These are phyloP conservation scores for Chionographis japonica DNA, from an alignment of 106 monocot species.

Conservation along the genomic window DNA sequence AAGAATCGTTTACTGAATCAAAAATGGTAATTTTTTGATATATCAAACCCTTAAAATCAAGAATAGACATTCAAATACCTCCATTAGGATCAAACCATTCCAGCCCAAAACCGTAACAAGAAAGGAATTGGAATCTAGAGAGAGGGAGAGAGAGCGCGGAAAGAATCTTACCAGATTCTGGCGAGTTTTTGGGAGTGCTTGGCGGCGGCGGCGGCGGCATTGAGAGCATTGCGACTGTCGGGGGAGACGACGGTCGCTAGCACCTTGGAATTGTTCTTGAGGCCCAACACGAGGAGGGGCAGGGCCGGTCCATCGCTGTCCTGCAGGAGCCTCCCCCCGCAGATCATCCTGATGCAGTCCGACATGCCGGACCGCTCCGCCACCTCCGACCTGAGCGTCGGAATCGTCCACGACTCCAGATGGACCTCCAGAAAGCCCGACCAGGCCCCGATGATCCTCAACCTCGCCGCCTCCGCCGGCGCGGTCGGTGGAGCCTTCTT, in stretches of 20 bases:
- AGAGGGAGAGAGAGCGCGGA: neutral
- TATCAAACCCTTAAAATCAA: no score
- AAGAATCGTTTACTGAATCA: no score
- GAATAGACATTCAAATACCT: no score
- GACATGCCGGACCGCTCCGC: constrained; percentile 23
- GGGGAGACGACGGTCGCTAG: constrained; percentile 46
- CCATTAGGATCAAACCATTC: no score
- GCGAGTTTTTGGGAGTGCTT: constrained; percentile 54
- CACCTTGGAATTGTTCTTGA: constrained; percentile 76
- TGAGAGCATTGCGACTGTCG: constrained; percentile 32
- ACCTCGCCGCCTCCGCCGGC: constrained; percentile 12
- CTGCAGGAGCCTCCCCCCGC: constrained; percentile 60
- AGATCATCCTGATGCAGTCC: constrained; percentile 69
- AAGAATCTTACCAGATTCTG: constrained; percentile 37
- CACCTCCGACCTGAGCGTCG: constrained; percentile 73
- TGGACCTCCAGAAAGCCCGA: constrained; percentile 60
- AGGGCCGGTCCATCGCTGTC: constrained; percentile 27
- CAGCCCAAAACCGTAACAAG: no score
- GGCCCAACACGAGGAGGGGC: constrained; percentile 27
- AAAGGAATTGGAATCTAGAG: no score
- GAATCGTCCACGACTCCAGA: constrained; percentile 60
- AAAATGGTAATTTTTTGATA: no score
- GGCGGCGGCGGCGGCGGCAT: constrained; percentile 33
- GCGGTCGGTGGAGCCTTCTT: neutral
- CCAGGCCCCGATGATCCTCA: constrained; percentile 70